Evolutionary conservation across 148 eudicot species (phyloP).

Genomic region (Amaranthus cruentus): DNA sequence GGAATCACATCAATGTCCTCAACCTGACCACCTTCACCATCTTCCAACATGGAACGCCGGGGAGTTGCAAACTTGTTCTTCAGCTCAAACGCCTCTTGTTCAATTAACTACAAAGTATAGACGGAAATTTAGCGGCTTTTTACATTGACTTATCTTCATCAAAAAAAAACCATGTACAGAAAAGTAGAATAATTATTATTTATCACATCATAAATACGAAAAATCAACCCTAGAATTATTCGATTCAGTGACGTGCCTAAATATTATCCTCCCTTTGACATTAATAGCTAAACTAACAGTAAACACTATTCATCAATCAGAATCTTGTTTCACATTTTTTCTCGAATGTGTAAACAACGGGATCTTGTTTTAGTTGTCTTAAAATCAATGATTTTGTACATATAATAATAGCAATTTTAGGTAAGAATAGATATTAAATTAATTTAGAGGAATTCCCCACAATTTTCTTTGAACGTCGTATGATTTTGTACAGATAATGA

Average conservation of each 20-base stretch:
- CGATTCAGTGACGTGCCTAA: neutral
- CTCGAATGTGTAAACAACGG: too few relatives aligned
- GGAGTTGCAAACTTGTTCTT: slow-evolving; percentile 84
- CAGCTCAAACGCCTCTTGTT: slow-evolving; percentile 86
- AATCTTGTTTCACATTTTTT: neutral
- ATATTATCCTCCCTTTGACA: neutral
- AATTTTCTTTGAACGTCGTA: too few relatives aligned
- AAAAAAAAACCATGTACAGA: neutral
- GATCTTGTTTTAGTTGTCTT: too few relatives aligned
- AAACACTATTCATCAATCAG: neutral
- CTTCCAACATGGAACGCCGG: slow-evolving; percentile 82
- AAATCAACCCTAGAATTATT: neutral
- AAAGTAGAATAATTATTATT: neutral
- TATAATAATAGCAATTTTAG: too few relatives aligned
- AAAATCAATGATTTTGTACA: too few relatives aligned
- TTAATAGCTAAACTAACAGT: neutral
- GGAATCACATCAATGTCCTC: slow-evolving; percentile 96
- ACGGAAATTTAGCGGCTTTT: neutral
- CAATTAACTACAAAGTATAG: slow-evolving; percentile 52
- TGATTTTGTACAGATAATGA: too few relatives aligned
- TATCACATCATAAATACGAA: neutral
- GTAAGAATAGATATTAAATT: too few relatives aligned
- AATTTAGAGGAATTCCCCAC: too few relatives aligned
- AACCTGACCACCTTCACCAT: slow-evolving; percentile 68
- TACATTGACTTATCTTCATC: neutral